Conservation (phyloP, 2,329 filamentous ascomycete species). For the Gaeumannomyces sp. region DNA sequence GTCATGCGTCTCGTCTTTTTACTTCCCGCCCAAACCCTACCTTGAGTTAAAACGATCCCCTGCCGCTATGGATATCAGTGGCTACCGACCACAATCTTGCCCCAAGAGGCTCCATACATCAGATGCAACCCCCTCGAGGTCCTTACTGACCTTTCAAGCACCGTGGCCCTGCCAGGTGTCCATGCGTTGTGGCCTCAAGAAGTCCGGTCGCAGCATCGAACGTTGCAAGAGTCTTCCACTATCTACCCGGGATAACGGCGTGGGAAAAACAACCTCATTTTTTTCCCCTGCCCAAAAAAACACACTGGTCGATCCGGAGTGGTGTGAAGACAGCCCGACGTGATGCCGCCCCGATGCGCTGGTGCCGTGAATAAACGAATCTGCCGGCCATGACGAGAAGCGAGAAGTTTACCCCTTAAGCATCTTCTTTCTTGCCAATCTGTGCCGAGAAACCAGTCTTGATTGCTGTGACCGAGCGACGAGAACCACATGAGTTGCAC, state of each 20-base stretch:
- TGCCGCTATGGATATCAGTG: background rate
- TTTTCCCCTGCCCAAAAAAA: background rate
- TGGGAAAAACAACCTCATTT: background rate
- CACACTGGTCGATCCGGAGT: background rate
- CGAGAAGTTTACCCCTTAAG: slow-evolving; percentile 54
- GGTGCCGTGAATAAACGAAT: background rate
- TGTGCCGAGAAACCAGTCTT: slow-evolving; percentile 99
- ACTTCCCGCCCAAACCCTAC: no score
- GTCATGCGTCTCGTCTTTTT: background rate
- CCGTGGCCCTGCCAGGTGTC: background rate
- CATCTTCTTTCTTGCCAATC: slow-evolving; percentile 95
- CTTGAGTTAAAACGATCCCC: no score
- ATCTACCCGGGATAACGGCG: background rate
- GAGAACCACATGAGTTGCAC: slow-evolving; percentile 52
- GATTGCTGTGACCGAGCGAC: slow-evolving; percentile 92
- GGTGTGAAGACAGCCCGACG: background rate
- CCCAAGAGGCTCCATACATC: background rate
- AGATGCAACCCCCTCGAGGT: background rate
- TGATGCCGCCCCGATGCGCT: background rate
- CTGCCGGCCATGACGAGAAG: background rate
- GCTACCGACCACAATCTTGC: background rate
- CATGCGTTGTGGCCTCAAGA: background rate
- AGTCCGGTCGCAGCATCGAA: background rate
- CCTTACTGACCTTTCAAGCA: background rate
- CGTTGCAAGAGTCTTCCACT: background rate